phyloP scores from a whole-genome alignment of 108 stramenopile genomes.

The Cyclotella cryptica region DNA sequence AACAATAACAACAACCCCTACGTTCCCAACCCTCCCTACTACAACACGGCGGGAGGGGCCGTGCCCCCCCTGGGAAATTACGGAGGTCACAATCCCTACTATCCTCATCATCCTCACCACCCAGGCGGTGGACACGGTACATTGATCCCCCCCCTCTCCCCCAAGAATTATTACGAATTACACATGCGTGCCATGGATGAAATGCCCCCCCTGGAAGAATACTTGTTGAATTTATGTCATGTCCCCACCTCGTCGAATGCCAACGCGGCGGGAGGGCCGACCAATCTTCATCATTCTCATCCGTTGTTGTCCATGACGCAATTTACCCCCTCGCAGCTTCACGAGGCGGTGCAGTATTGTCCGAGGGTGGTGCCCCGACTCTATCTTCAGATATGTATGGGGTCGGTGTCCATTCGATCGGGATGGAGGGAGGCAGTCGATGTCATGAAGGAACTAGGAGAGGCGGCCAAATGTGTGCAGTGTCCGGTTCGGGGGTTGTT shows the following conservation, averaged over 20 bases:
- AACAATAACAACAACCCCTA: not conserved
- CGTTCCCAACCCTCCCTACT: constrained; percentile 28
- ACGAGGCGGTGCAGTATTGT: constrained; percentile 94
- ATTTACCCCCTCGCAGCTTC: constrained; percentile 87
- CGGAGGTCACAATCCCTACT: constrained; percentile 33
- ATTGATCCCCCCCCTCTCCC: constrained; percentile 76
- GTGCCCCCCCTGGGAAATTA: constrained; percentile 48
- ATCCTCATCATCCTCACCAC: constrained; percentile 48
- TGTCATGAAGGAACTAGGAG: constrained; percentile 94
- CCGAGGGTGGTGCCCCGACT: constrained; percentile 95
- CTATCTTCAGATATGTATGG: constrained; percentile 97
- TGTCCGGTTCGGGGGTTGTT: constrained; percentile 98
- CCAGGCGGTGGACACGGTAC: constrained; percentile 39
- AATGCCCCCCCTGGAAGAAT: constrained; percentile 94
- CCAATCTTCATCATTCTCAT: constrained; percentile 15
- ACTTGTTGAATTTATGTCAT: constrained; percentile 70
- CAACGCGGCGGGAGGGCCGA: constrained; percentile 16
- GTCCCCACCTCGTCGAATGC: not conserved
- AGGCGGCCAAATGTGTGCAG: constrained; percentile 98
- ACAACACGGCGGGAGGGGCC: constrained; percentile 39
- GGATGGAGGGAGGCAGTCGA: constrained; percentile 74
- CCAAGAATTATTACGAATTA: constrained; percentile 98
- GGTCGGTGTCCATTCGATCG: constrained; percentile 91
- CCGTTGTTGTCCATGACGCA: constrained; percentile 11
- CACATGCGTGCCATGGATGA: constrained; percentile 97